These are phyloP conservation scores for Raffaelea albimanens DNA, from an alignment of 2,329 filamentous ascomycete species.

Conservation along the genomic window DNA sequence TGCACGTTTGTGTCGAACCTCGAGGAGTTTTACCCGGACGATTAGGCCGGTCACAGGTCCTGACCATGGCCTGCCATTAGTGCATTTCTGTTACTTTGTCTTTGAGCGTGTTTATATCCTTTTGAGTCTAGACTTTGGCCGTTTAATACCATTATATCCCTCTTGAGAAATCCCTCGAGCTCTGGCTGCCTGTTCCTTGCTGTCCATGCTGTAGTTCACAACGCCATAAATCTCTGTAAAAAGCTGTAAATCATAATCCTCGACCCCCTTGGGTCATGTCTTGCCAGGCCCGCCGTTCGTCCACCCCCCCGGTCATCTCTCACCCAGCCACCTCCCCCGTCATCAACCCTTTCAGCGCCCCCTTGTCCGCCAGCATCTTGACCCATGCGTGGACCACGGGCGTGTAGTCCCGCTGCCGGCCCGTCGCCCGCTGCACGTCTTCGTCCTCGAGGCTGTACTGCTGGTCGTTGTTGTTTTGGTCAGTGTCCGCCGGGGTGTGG, in stretches of 20 bases:
- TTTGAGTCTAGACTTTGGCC: too few species aligned
- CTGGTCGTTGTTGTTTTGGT: slow-evolving; percentile 11
- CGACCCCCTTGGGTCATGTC: too few species aligned
- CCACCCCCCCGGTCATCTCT: too few species aligned
- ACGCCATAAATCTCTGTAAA: too few species aligned
- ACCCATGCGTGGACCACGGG: slow-evolving; percentile 62
- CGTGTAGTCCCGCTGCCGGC: slow-evolving; percentile 58
- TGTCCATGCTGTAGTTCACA: not conserved
- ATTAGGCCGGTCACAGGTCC: slow-evolving; percentile 34
- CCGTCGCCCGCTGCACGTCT: slow-evolving; percentile 39
- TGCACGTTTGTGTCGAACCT: slow-evolving; percentile 75
- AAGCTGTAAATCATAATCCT: too few species aligned
- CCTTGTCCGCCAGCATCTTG: slow-evolving; percentile 57
- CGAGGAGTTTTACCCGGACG: slow-evolving; percentile 75
- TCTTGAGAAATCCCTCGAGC: too few species aligned
- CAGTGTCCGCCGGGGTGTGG: slow-evolving; percentile 40
- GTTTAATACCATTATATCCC: too few species aligned
- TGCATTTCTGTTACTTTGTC: too few species aligned
- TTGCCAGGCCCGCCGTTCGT: too few species aligned
- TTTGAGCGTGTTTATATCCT: too few species aligned
- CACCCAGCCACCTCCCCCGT: slow-evolving; percentile 4
- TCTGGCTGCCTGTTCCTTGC: not conserved
- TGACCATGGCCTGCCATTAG: too few species aligned
- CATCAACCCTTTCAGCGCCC: slow-evolving; percentile 38
- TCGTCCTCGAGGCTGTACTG: slow-evolving; percentile 31